Evolutionary conservation across 1,284 basidiomycete genomes (phyloP).

Genomic region (Phenoliferia sp.): DNA sequence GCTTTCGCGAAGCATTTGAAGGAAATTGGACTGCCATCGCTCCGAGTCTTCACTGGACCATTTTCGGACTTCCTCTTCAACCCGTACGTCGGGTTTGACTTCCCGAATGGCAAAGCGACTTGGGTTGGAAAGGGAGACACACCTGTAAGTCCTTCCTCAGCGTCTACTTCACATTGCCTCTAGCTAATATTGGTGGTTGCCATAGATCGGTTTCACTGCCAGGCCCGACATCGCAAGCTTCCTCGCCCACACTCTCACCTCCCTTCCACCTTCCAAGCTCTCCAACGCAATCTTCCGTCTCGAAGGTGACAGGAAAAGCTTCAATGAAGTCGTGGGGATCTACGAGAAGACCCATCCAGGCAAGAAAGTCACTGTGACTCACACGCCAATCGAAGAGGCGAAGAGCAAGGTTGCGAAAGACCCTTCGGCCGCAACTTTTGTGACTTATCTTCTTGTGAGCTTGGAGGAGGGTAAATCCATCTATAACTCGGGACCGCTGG

Average conservation of each 20-base stretch:
- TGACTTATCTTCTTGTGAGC: neutral
- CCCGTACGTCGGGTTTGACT: slow-evolving; percentile 3
- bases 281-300: slow-evolving; percentile 42
- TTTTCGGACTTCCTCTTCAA: slow-evolving; percentile 12
- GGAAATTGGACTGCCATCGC: slow-evolving; percentile 10
- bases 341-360: neutral
- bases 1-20: slow-evolving; percentile 11
- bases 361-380: neutral
- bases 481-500: neutral
- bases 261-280: slow-evolving; percentile 40
- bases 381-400: neutral
- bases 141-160: neutral
- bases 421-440: neutral
- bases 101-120: neutral
- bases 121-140: neutral
- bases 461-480: neutral
- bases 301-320: slow-evolving; percentile 41
- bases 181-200: neutral
- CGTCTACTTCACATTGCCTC: neutral
- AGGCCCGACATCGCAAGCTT: slow-evolving; percentile 44
- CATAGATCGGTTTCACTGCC: slow-evolving; percentile 40
- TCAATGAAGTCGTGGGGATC: slow-evolving; percentile 21
- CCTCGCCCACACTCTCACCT: slow-evolving; percentile 43
- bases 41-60: slow-evolving; percentile 20
- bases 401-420: neutral